These are phyloP conservation scores for Yarrowia bubula DNA, from an alignment of 805 yeast species.

Conservation along the genomic window DNA sequence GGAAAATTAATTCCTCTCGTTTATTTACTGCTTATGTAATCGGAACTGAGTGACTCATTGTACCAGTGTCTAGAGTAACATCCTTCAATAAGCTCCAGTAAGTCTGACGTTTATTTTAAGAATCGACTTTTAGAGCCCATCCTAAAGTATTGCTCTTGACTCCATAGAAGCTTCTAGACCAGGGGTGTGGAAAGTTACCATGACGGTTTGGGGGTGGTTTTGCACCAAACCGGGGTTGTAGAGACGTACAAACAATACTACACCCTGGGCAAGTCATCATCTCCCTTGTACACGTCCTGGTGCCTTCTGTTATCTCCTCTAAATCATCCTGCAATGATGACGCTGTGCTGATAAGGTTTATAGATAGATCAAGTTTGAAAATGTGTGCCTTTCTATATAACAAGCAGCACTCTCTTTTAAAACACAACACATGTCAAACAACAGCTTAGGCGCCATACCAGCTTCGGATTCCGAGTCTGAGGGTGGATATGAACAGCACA, in stretches of 20 bases:
- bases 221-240: too few relatives aligned
- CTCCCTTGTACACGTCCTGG: not conserved
- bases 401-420: not conserved
- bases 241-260: too few relatives aligned
- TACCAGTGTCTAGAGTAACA: too few relatives aligned
- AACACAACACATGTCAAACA: not conserved
- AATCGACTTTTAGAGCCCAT: too few relatives aligned
- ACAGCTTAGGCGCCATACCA: conserved; percentile 15
- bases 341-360: not conserved
- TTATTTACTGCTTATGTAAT: too few relatives aligned
- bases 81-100: too few relatives aligned
- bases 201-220: too few relatives aligned
- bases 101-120: too few relatives aligned
- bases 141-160: too few relatives aligned
- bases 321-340: not conserved
- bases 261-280: not conserved
- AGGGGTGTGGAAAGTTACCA: too few relatives aligned
- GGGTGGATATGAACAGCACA: not conserved
- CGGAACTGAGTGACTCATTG: too few relatives aligned
- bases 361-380: conserved; percentile 3
- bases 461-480: conserved; percentile 12
- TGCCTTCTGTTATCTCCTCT: not conserved
- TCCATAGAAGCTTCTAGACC: too few relatives aligned
- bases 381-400: not conserved
- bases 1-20: not conserved